Conservation (phyloP, 176 grass and related monocot species). For the Guadua angustifolia region DNA sequence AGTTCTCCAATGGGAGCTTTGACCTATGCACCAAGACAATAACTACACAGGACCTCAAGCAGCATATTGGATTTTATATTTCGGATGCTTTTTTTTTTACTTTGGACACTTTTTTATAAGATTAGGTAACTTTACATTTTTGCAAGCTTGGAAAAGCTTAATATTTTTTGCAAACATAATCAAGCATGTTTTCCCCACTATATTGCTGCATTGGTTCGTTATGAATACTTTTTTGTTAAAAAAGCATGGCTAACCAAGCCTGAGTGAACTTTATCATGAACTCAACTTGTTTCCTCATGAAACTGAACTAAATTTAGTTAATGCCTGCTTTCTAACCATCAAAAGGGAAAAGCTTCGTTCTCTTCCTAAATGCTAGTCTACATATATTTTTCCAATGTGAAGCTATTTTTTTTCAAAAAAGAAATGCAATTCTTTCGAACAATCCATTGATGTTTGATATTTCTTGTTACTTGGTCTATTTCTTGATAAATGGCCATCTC, state of each 20-base stretch:
- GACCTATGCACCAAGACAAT: constrained; percentile 6
- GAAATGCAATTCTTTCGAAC: not conserved
- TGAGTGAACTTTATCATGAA: constrained; percentile 6
- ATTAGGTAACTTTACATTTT: not conserved
- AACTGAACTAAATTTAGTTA: no score
- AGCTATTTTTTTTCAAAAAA: not conserved
- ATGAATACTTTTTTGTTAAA: not conserved
- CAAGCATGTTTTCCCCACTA: not conserved
- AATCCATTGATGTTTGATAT: constrained; percentile 6
- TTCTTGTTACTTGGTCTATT: constrained; percentile 13
- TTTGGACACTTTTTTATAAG: not conserved
- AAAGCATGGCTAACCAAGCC: not conserved
- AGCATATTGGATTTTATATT: not conserved
- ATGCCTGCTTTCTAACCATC: not conserved
- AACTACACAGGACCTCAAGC: not conserved
- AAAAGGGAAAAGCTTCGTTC: not conserved
- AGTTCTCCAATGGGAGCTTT: not conserved
- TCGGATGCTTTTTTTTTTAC: not conserved
- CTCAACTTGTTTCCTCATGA: not conserved
- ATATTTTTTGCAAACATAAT: not conserved
- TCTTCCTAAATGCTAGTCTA: not conserved
- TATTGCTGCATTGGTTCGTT: not conserved
- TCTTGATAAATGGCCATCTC: constrained; percentile 2
- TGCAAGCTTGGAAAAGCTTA: not conserved
- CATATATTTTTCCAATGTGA: not conserved